Base-by-base conservation (phyloP, 2,329 filamentous ascomycete species). In the Myotisia sp. region DNA sequence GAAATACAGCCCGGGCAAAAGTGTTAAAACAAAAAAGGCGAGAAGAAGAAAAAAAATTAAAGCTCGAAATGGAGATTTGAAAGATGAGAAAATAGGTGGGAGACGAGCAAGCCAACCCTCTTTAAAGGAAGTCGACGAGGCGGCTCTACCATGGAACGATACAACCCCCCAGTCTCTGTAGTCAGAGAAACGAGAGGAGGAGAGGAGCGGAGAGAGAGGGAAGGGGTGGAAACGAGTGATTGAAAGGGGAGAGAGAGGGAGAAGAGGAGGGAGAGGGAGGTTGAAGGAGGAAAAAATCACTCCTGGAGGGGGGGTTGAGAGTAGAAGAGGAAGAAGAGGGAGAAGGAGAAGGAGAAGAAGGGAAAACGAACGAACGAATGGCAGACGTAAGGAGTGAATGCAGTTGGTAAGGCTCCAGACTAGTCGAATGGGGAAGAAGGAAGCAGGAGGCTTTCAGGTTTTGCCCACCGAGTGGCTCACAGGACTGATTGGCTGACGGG, bases 381-480 rank as follows among this genome's bases (percentile, higher is more conserved):
- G 24, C 36, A 42, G 36, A 44, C 43, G 43, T 43, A 42, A 51
- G 44, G 45, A 50, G 47, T 46, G 49, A 49, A 47, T 48, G 44
- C 49, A 28, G 26, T 34, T 20, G 29, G 34, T 30, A 37, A 47
- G 37, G 49, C 49, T 45, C 47, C 50, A 51, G 46, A 43, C 47
- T 45, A 43, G 44, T 39, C 44, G 45, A 52, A 48, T 44, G 51
- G 55, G 51, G 47, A 47, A 48, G 44, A 52, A 47, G 44, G 51
- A 55, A 51, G 47, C 46, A 48, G 48, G 54, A 33, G 33, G 37
- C 33, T 39, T 24, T 29, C 28, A 28, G 38, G 38, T 40, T 40
- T 40, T 40, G 38, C 29, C 32, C 38, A 19, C 22, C 19, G 9
- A 10, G 35, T 29, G 36, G 38, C 29, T 29, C 23, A 26, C 10